Evolutionary conservation across 2,329 filamentous ascomycete species (phyloP).

Genomic region (Lachnellula arida): DNA sequence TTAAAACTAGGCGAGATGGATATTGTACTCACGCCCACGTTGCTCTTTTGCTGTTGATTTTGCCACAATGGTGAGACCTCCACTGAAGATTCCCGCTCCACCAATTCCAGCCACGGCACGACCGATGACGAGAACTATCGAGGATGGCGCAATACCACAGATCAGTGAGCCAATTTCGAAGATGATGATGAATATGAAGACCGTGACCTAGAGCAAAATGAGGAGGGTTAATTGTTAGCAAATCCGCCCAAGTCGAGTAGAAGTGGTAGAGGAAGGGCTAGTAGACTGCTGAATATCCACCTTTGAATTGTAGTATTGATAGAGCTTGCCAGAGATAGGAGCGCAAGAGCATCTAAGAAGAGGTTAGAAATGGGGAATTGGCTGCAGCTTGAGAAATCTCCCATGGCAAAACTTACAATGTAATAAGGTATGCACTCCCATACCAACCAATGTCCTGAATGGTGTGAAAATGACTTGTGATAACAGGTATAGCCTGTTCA

Average conservation of each 20-base stretch:
- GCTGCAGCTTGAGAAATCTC: too few relatives aligned
- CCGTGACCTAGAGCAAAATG: slow-evolving; percentile 13
- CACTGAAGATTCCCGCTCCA: slow-evolving; percentile 28
- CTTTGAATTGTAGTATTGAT: neutral
- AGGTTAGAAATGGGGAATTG: neutral
- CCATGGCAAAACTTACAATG: too few relatives aligned
- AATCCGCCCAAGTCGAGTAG: neutral
- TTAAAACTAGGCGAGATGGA: too few relatives aligned
- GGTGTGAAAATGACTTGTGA: slow-evolving; percentile 5
- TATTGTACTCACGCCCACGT: neutral
- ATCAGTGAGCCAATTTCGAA: slow-evolving; percentile 31
- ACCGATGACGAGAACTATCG: slow-evolving; percentile 28
- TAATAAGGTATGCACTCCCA: neutral
- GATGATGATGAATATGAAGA: slow-evolving; percentile 22
- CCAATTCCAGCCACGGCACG: slow-evolving; percentile 29
- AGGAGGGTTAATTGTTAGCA: neutral
- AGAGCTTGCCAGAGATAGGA: neutral
- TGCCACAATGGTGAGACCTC: slow-evolving; percentile 39
- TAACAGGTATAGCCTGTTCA: slow-evolving; percentile 1
- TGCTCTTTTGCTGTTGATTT: slow-evolving; percentile 21
- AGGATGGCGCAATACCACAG: slow-evolving; percentile 29
- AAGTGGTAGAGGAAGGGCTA: neutral
- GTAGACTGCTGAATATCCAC: neutral
- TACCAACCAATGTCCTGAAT: slow-evolving; percentile 1
- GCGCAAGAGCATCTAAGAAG: neutral